Conservation (phyloP, 352 stramenopile species). For the Phytophthora aleatoria region DNA sequence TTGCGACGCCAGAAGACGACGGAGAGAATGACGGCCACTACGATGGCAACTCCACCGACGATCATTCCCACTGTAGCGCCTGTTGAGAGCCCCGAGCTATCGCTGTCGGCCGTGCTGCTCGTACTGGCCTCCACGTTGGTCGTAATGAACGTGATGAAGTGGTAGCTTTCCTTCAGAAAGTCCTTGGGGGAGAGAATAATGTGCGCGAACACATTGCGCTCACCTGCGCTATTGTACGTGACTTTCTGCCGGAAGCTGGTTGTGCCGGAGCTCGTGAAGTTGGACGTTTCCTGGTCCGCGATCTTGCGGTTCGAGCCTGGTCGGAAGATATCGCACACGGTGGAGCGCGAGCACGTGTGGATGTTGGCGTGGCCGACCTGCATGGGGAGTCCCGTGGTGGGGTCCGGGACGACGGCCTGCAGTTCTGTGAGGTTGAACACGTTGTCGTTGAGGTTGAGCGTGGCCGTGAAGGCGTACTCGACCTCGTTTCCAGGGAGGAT, state of each 20-base stretch:
- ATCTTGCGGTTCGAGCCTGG: conserved; percentile 71
- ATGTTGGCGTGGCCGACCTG: conserved; percentile 80
- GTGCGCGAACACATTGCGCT: conserved; percentile 82
- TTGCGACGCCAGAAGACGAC: conserved; percentile 71
- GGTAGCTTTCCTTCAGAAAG: conserved; percentile 64
- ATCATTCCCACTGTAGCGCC: conserved; percentile 50
- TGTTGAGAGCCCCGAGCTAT: conserved; percentile 43
- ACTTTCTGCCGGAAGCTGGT: conserved; percentile 69
- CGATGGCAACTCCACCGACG: conserved; percentile 45
- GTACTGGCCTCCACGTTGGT: conserved; percentile 39
- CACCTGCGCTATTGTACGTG: conserved; percentile 45
- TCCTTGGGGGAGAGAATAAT: conserved; percentile 67
- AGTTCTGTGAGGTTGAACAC: conserved; percentile 68
- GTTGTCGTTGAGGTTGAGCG: conserved; percentile 73
- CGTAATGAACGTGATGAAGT: conserved; percentile 82
- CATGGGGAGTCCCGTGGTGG: conserved; percentile 55
- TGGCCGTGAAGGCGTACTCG: conserved; percentile 78
- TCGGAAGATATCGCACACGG: conserved; percentile 77
- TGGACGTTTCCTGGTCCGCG: conserved; percentile 71
- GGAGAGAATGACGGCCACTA: conserved; percentile 50
- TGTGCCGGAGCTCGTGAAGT: conserved; percentile 67
- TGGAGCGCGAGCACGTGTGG: conserved; percentile 70
- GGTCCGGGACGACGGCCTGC: conserved; percentile 58
- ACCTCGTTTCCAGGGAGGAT: conserved; percentile 42
- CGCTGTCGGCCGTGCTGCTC: conserved; percentile 10